These are phyloP conservation scores for Fusarium sp. DNA, from an alignment of 2,329 filamentous ascomycete species.

Conservation along the genomic window DNA sequence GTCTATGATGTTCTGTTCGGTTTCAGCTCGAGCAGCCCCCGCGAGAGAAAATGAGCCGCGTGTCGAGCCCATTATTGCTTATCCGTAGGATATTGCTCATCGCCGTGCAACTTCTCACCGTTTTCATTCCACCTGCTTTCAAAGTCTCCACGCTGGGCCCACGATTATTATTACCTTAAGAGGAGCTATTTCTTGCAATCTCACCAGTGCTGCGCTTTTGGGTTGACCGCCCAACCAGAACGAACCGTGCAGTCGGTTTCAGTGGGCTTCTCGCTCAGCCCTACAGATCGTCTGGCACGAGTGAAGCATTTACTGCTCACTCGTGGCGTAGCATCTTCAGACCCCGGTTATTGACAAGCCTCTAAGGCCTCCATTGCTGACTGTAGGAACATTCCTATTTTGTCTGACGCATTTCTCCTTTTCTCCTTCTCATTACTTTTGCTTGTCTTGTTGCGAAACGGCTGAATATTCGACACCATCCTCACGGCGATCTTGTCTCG, in stretches of 20 bases:
- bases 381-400: conserved; percentile 29
- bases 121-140: conserved; percentile 11
- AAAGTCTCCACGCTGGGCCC: conserved; percentile 28
- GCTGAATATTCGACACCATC: background rate
- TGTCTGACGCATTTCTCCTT: conserved; percentile 20
- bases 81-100: conserved; percentile 16
- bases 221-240: conserved; percentile 27
- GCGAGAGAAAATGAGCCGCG: conserved; percentile 14
- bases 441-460: conserved; percentile 2
- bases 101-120: conserved; percentile 16
- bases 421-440: conserved; percentile 6
- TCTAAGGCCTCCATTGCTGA: conserved; percentile 45
- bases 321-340: conserved; percentile 42
- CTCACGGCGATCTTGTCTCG: conserved; percentile 4
- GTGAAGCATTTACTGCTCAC: conserved; percentile 36
- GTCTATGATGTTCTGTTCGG: conserved; percentile 7
- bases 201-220: conserved; percentile 22
- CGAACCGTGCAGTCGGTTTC: conserved; percentile 22
- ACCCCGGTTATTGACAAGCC: conserved; percentile 33
- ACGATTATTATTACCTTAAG: conserved; percentile 28
- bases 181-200: conserved; percentile 30
- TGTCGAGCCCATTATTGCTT: conserved; percentile 11
- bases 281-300: conserved; percentile 35
- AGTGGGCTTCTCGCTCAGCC: conserved; percentile 41
- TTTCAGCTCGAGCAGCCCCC: conserved; percentile 25